Conservation (phyloP, 2,329 filamentous ascomycete species). For the Exophiala phaeomuriformis region DNA sequence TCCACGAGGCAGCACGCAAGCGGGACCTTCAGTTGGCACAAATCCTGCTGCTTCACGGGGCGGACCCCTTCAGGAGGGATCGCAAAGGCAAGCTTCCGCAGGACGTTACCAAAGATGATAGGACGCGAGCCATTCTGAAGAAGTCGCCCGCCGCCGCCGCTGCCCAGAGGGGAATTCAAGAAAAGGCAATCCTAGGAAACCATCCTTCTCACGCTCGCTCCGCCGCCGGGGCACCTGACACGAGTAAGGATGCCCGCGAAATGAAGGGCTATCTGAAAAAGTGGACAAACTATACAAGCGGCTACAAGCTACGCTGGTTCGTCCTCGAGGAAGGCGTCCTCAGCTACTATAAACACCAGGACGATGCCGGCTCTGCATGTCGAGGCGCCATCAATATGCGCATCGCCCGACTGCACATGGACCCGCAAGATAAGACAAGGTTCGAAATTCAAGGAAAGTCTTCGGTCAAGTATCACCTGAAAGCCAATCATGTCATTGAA, state of each 20-base stretch:
- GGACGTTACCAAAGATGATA: slow-evolving; percentile 92
- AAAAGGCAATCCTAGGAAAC: slow-evolving; percentile 88
- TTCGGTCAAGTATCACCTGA: slow-evolving; percentile 95
- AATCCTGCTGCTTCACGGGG: slow-evolving; percentile 82
- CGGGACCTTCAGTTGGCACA: slow-evolving; percentile 84
- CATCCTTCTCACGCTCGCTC: slow-evolving; percentile 38
- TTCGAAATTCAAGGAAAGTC: slow-evolving; percentile 98
- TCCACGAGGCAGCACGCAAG: slow-evolving; percentile 87
- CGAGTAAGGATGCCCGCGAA: slow-evolving; percentile 79
- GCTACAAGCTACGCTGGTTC: slow-evolving; percentile 96
- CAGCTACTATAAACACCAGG: slow-evolving; percentile 99
- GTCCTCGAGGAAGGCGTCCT: slow-evolving; percentile 94
- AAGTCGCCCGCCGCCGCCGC: slow-evolving; percentile 89
- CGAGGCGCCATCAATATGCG: slow-evolving; percentile 98
- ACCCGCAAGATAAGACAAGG: slow-evolving; percentile 90
- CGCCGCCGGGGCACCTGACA: slow-evolving; percentile 46
- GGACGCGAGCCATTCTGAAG: slow-evolving; percentile 80
- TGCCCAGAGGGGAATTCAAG: slow-evolving; percentile 90
- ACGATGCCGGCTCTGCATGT: slow-evolving; percentile 91
- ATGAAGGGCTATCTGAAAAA: slow-evolving; percentile 99
- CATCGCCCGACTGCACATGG: slow-evolving; percentile 92
- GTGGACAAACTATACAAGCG: slow-evolving; percentile 98
- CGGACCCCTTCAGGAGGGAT: slow-evolving; percentile 90
- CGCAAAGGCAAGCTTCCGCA: slow-evolving; percentile 93
- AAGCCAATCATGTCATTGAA: slow-evolving; percentile 96